Evolutionary conservation across 169 alveolate genomes (phyloP), one percentile per base, ranked within the genome.

Genomic region (Toxoplasma gondii): DNA sequence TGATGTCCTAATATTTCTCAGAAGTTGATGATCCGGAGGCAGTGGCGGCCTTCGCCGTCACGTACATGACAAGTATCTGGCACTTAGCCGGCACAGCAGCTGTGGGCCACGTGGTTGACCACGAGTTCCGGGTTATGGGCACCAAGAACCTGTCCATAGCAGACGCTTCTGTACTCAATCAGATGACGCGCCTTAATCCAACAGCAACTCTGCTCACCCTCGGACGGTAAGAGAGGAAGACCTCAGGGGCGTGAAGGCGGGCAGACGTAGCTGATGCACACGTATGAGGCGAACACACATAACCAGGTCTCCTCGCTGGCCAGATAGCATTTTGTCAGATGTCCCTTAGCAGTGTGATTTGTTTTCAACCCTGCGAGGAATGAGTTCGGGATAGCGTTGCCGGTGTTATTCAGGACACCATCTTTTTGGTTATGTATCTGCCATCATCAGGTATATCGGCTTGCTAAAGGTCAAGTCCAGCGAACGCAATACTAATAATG

Each of bases 31-130:
- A 94, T 78, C 96, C 96, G 78, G 91, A 88, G 36, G 94, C 93
- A 17, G 41, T 94, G 58, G 96, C 96, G 2, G 88, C 88, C 41
- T 94, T 88, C 81, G 96, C 96, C 0, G 86, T 94, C 34, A 54
- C 96, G 22, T 94, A 94, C 94, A 94, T 94, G 96, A 94, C 96
- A 31, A 94, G 96, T 93, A 94, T 95, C 44, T 94, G 96, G 78
- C 96, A 95, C 70, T 69, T 83, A 0, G 93, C 78, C 86, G 96
- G 96, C 44, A 91, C 96, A 22, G 95, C 96, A 0, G 94, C 95
- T 22, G 83, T 95, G 93, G 97, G 96, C 67, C n/a, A 27, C n/a
- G 97, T 95, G 38, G 97, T 95, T 7, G 95, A 95, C 93, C 88
- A 93, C 45, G 69, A 84, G 44, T 95, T 95, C 88, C 92, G 53